Conservation (phyloP, 2,329 filamentous ascomycete species). For the Alternaria gansuensis region DNA sequence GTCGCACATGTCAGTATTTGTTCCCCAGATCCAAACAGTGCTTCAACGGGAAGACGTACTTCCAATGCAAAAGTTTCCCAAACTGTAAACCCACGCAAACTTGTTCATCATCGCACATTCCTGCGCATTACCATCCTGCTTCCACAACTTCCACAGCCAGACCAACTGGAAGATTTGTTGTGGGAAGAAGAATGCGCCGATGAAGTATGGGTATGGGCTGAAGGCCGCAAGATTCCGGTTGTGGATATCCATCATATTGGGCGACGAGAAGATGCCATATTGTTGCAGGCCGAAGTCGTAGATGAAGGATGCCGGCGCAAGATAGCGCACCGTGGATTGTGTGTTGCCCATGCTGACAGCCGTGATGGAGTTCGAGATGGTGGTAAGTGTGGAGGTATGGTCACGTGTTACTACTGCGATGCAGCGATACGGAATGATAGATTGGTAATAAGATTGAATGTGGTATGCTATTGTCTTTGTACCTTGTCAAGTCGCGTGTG, state of each 20-base stretch:
- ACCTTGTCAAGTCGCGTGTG: not conserved
- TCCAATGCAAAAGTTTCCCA: slow-evolving; percentile 68
- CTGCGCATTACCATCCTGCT: slow-evolving; percentile 55
- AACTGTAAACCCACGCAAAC: slow-evolving; percentile 64
- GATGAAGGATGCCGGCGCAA: slow-evolving; percentile 64
- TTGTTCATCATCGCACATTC: slow-evolving; percentile 62
- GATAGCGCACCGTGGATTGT: slow-evolving; percentile 63
- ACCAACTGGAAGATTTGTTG: slow-evolving; percentile 67
- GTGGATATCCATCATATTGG: slow-evolving; percentile 69
- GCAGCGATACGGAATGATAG: slow-evolving; percentile 1
- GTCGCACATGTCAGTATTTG: not conserved
- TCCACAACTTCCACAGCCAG: slow-evolving; percentile 67
- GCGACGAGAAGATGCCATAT: slow-evolving; percentile 65
- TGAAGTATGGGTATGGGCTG: slow-evolving; percentile 67
- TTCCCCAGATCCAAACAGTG: not conserved
- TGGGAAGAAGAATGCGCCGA: slow-evolving; percentile 68
- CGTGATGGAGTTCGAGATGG: not conserved
- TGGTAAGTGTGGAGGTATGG: not conserved
- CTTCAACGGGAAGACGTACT: slow-evolving; percentile 50
- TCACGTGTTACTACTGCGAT: slow-evolving; percentile 2
- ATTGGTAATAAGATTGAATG: not conserved
- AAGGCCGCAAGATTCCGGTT: slow-evolving; percentile 67
- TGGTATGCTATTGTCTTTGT: slow-evolving; percentile 10
- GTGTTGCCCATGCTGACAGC: slow-evolving; percentile 53
- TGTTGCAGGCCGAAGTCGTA: slow-evolving; percentile 68